phyloP scores from a whole-genome alignment of 1,284 basidiomycete genomes.

The Athelia sp. region DNA sequence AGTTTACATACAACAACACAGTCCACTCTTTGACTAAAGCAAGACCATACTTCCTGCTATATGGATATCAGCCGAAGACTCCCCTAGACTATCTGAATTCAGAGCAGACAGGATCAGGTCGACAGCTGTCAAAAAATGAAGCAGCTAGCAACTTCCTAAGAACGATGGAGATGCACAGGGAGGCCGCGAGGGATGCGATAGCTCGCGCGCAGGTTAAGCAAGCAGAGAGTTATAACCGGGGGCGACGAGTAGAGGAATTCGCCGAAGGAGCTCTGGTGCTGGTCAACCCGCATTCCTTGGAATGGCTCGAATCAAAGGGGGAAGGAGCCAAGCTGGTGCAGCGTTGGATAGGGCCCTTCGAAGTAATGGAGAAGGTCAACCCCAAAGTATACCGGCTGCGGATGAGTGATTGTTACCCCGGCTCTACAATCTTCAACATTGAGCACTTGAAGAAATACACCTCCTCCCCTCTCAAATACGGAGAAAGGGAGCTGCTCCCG shows the following conservation, averaged over 20 bases:
- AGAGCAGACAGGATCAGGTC: background rate
- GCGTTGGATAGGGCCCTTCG: conserved; percentile 19
- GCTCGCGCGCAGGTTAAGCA: conserved; percentile 9
- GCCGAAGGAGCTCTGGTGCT: conserved; percentile 16
- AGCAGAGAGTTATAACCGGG: conserved; percentile 8
- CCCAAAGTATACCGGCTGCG: conserved; percentile 18
- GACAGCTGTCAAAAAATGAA: background rate
- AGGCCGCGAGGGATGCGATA: conserved; percentile 12
- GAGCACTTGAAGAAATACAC: conserved; percentile 20
- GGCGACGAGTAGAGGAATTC: conserved; percentile 7
- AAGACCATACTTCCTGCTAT: conserved; percentile 14
- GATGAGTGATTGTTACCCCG: conserved; percentile 20
- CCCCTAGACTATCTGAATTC: conserved; percentile 2
- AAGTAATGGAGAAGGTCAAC: conserved; percentile 13
- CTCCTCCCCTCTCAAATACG: conserved; percentile 11
- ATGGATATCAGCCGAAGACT: conserved; percentile 13
- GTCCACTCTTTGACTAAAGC: conserved; percentile 12
- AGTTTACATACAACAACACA: conserved; percentile 19
- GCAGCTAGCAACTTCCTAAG: conserved; percentile 2
- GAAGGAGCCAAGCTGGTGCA: conserved; percentile 19
- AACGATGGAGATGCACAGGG: conserved; percentile 7
- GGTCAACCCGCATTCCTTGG: conserved; percentile 17
- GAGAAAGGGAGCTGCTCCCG: conserved; percentile 2
- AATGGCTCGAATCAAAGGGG: conserved; percentile 15
- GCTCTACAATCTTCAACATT: conserved; percentile 23